Evolutionary conservation across 805 yeast genomes (phyloP).

Genomic region (Barnettozyma botsteinii): DNA sequence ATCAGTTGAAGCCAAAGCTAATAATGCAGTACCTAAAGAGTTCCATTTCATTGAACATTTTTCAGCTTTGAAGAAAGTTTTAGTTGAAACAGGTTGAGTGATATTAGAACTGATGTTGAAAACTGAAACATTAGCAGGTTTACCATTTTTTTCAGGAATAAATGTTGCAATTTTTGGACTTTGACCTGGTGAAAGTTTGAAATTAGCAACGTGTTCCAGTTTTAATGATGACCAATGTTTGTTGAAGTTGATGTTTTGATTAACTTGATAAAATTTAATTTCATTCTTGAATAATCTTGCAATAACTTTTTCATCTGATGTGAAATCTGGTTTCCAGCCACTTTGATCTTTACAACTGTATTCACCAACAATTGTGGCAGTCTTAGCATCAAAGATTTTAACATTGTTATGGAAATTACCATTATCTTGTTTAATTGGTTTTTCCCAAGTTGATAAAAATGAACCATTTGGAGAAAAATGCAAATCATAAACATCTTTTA

Average conservation of each 20-base stretch:
- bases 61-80: slow-evolving; percentile 93
- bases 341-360: slow-evolving; percentile 78
- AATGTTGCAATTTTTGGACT: slow-evolving; percentile 89
- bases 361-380: slow-evolving; percentile 44
- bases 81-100: slow-evolving; percentile 70
- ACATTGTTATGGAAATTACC: slow-evolving; percentile 80
- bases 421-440: slow-evolving; percentile 66
- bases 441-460: slow-evolving; percentile 83
- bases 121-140: slow-evolving; percentile 83
- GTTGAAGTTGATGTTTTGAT: slow-evolving; percentile 34
- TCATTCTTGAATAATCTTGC: slow-evolving; percentile 57
- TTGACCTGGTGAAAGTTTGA: slow-evolving; percentile 78
- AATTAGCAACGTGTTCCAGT: slow-evolving; percentile 50
- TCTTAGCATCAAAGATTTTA: slow-evolving; percentile 58
- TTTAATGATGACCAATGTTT: slow-evolving; percentile 56
- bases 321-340: slow-evolving; percentile 91
- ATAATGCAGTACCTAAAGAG: slow-evolving; percentile 83
- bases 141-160: slow-evolving; percentile 78
- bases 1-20: slow-evolving; percentile 93
- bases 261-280: slow-evolving; percentile 61
- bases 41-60: slow-evolving; percentile 92
- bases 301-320: slow-evolving; percentile 68
- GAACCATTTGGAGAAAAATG: slow-evolving; percentile 86
- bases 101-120: slow-evolving; percentile 59
- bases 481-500: slow-evolving; percentile 70